Conservation (phyloP, 257 asterid species). For the Nicotiana noctiflora region DNA sequence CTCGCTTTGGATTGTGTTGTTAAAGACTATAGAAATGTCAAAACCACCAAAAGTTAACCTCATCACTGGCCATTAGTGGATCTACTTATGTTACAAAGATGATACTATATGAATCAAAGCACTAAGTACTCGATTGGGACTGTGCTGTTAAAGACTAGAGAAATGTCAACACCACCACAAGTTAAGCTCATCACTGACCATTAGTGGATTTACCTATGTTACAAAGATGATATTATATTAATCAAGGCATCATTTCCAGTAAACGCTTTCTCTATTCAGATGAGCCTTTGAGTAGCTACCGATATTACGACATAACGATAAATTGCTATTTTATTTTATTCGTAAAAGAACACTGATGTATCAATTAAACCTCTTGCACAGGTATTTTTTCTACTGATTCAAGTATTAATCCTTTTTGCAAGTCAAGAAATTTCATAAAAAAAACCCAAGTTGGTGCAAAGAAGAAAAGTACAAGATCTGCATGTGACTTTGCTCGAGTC, state of each 20-base stretch:
- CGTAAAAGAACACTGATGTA: not conserved
- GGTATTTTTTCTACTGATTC: not conserved
- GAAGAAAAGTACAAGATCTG: not conserved
- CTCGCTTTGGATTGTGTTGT: not conserved
- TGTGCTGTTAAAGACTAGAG: not conserved
- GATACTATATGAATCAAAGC: not conserved
- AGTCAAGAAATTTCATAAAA: not conserved
- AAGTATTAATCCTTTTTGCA: not conserved
- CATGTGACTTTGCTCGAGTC: not conserved
- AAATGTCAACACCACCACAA: not conserved
- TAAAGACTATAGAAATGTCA: not conserved
- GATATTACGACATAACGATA: not conserved
- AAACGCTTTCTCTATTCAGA: not conserved
- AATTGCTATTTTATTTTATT: not conserved
- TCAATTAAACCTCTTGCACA: not conserved
- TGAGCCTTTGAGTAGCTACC: not conserved
- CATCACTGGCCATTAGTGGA: not conserved
- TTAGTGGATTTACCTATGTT: not conserved
- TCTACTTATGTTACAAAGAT: not conserved
- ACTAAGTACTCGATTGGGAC: not conserved
- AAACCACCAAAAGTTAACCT: not conserved
- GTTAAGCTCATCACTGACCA: not conserved
- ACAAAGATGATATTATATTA: not conserved
- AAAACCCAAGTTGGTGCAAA: not conserved
- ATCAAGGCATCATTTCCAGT: not conserved